Evolutionary conservation across 768 basidiomycete species (phyloP), one percentile per base, ranked within the genome.

Genomic region (Pisolithus albus): DNA sequence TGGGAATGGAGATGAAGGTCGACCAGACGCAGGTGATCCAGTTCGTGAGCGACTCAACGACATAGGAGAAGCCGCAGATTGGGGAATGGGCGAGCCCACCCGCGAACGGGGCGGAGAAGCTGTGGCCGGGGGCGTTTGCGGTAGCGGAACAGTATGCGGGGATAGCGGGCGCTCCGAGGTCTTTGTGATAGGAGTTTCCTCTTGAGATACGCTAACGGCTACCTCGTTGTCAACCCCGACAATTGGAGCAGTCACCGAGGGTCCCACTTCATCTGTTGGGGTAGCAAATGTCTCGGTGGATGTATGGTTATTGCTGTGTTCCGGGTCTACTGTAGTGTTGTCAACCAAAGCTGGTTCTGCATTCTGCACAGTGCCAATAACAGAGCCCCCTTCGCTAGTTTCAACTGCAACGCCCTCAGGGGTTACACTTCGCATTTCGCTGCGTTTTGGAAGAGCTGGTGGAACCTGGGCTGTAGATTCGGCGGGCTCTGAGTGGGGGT

Each of bases 1-100:
- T 0, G 86, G 86, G 21, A 88, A 64, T 2, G 85, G 86, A 0
- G 86, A 85, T 6, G 71, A 68, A 1, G 56, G 53, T 2, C 55
- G 50, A 36, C 16, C n/a, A 7, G 38, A 49, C 3, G 61, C 68
- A 44, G 78, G 75, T 4, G 75, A 66, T 15, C 59, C 67, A 1
- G 54, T 40, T 18, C 56, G 65, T 8, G 65, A 65, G 47, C 58
- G 65, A 38, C 19, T 56, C 16, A 56, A 2, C 0, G 62, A 23
- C 21, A 47, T 58, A 5, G 64, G 61, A 23, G 64, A 61, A 2
- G 50, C 41, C 13, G 47, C 75, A 65, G 32, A 77, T 71, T 13
- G 65, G 3, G 80, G 57, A 3, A 59, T 56, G 1, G 59, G 63
- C 15, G 63, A 59, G 39, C 61, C 59, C 16, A 59, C 32, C 18